Evolutionary conservation across 345 rosid species (phyloP), one percentile per base, ranked within the genome.

Genomic region (Kernera saxatilis): DNA sequence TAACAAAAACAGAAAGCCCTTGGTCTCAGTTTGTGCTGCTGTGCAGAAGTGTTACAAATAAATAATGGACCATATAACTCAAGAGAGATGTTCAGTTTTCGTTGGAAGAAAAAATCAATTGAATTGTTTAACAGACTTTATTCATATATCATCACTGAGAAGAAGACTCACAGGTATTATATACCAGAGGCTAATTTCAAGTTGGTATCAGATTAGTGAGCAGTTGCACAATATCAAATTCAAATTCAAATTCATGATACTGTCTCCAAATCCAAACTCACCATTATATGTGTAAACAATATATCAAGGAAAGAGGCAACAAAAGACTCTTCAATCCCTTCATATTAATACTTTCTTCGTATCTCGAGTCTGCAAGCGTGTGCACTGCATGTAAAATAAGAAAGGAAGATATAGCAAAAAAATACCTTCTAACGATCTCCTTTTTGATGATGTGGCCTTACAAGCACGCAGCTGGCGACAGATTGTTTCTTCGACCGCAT

Each of bases 391-490:
- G 52, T 8, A 67, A 58, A 30, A 57, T 37, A 39, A 41, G 8
- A 58, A 67, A 58, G 30, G 37, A 41, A 39, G 35, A 29, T 37
- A 58, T 49, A 67, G 39, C 27, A 58, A 67, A 66, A 56, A 67
- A 76, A 48, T 82, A 91, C 99, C 97, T 58, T 88, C 97, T 56
- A 78, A 35, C 19, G 32, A 58, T 76, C 84, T 88, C 81, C 79
- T 86, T 80, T 84, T 87, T 2, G 85, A 80, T 49, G 84, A 73
- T 13, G 81, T 72, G 36, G 89, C 91, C 78, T 82, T 94, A 76
- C 92, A 88, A 62, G 93, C 95, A 14, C 96, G 97, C 81, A 94
- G 74, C 76, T 89, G 96, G 57, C 97, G 96, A 68, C 85, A 79
- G 69, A 89, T 77, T 30, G 88, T 86, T 82, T 94, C 97, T 84